Conservation (phyloP, 768 basidiomycete species). For the Chlorophyllum brunneum region DNA sequence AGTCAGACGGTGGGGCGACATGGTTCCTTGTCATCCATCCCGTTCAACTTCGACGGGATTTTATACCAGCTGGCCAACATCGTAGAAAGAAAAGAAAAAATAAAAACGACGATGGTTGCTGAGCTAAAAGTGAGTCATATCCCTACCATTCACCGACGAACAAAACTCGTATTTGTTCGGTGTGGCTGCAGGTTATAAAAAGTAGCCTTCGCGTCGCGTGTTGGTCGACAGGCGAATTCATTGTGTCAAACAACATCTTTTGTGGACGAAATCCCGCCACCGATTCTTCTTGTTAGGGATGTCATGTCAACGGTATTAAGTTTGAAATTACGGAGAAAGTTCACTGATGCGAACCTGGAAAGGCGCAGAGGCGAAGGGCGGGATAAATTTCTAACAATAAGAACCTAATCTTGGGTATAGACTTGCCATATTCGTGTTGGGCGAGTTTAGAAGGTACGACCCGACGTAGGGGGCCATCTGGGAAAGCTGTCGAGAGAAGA, state of each 20-base stretch:
- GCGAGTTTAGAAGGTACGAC: conserved; percentile 33
- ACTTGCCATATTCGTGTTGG: conserved; percentile 32
- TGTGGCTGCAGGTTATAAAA: conserved; percentile 23
- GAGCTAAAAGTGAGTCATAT: conserved; percentile 34
- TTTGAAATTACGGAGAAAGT: conserved; percentile 34
- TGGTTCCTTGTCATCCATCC: conserved; percentile 31
- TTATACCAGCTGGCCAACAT: conserved; percentile 40
- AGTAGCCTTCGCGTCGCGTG: conserved; percentile 18
- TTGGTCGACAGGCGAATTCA: conserved; percentile 46
- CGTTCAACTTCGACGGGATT: conserved; percentile 30
- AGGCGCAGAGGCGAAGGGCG: conserved; percentile 30
- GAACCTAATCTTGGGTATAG: conserved; percentile 39
- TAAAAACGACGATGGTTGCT: conserved; percentile 41
- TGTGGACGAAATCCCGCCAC: conserved; percentile 37
- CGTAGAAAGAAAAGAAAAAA: conserved; percentile 41
- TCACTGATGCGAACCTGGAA: conserved; percentile 31
- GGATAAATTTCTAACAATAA: conserved; percentile 46
- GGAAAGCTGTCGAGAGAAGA: conserved; percentile 22
- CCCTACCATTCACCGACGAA: conserved; percentile 33
- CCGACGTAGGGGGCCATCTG: conserved; percentile 28
- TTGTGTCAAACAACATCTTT: conserved; percentile 46
- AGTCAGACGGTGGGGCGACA: conserved; percentile 41
- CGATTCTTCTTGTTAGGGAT: conserved; percentile 38
- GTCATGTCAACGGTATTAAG: conserved; percentile 54
- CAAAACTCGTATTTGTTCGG: conserved; percentile 41